Conservation (phyloP, 192 early-diverging fungal genomes). For the Coemansia sp. region DNA sequence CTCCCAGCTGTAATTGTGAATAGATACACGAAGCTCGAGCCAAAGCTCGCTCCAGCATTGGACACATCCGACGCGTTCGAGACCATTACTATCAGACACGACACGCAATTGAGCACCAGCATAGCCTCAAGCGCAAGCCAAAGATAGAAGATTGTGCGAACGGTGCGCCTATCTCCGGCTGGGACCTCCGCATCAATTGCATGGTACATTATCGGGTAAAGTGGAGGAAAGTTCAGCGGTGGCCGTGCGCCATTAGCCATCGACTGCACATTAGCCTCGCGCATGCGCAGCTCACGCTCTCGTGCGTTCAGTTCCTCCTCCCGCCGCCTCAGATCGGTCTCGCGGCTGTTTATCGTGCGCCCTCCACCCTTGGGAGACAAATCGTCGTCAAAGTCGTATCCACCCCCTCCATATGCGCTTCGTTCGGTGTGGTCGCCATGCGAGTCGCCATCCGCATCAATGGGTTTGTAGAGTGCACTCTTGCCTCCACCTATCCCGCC, state of each 20-base stretch:
- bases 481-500: conserved; percentile 25
- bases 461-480: conserved; percentile 34
- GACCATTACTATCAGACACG: conserved; percentile 72
- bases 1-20: conserved; percentile 73
- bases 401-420: conserved; percentile 8
- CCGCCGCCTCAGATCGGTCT: conserved; percentile 68
- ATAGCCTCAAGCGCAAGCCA: conserved; percentile 75
- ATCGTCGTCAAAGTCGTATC: conserved; percentile 9
- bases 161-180: conserved; percentile 58
- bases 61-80: conserved; percentile 62
- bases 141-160: conserved; percentile 66
- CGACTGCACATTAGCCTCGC: conserved; percentile 61
- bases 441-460: conserved; percentile 28
- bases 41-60: conserved; percentile 74
- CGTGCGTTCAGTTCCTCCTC: conserved; percentile 76
- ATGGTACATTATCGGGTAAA: conserved; percentile 80
- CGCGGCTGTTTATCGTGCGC: conserved; percentile 52
- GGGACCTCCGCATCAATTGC: conserved; percentile 76
- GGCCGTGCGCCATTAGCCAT: conserved; percentile 58
- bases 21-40: conserved; percentile 69
- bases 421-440: conserved; percentile 12
- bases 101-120: conserved; percentile 74
- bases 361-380: conserved; percentile 14
- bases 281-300: conserved; percentile 65
- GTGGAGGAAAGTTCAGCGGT: conserved; percentile 81